Evolutionary conservation across 768 basidiomycete genomes (phyloP), one percentile per base, ranked within the genome.

Genomic region (Leucocoprinus leucothites): DNA sequence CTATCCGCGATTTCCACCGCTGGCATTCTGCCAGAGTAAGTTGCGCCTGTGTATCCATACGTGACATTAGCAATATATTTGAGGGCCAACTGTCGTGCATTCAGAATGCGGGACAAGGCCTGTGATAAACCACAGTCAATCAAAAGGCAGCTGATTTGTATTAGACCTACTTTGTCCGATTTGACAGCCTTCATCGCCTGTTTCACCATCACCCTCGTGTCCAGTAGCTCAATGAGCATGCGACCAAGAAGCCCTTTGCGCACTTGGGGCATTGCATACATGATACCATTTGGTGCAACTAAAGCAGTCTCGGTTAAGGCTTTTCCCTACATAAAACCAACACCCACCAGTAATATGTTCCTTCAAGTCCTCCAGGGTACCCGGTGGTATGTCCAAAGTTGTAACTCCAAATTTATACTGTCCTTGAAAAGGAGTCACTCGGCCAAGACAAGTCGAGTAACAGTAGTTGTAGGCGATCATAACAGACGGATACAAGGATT

Each of bases 391-490:
- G 36, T 87, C 75, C 16, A 91, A 75, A 58, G 93, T 82, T 40
- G 82, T 74, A 43, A 95, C 89, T 2, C 97, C 97, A 51, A 98
- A 82, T 68, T 96, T 96, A 67, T 89, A 86, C 24, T 80, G 80
- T 8, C 89, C 94, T 66, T 93, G 86, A 70, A 95, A 96, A n/a
- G 85, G 78, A n/a, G 78, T 76, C 36, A 92, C 76, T 11, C 95
- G 84, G 9, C 97, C 97, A 26, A 99, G 77, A 67, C 95, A 98
- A 1, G 97, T 99, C 24, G 95, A 98, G 67, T 94, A 95, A 64
- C 91, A 94, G 68, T 94, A 94, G 68, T 98, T 98, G 72, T 99
- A 95, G 5, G 94, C 96, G 61, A 98, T 96, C 96, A 98, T 98
- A 57, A 98, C 77, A 0, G 94, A 97, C 0, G 97, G 97, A 67